phyloP scores from a whole-genome alignment of 257 asterid species.

The Verbena officinalis region DNA sequence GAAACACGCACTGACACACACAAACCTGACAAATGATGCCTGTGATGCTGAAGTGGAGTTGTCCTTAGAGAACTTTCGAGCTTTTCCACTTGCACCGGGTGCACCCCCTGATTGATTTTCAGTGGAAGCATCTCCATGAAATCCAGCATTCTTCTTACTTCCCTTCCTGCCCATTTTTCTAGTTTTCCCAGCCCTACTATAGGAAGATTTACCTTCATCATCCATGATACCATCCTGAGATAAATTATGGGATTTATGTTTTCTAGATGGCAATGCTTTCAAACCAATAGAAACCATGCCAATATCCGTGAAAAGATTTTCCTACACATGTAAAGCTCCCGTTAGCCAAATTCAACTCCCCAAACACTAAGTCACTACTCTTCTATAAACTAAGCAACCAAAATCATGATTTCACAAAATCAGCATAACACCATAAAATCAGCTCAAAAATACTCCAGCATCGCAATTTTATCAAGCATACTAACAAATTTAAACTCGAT shows the following conservation, averaged over 20 bases:
- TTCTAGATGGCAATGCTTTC: slow-evolving; percentile 51
- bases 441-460: neutral
- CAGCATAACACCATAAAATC: neutral
- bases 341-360: slow-evolving; percentile 7
- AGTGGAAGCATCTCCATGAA: slow-evolving; percentile 38
- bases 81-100: slow-evolving; percentile 22
- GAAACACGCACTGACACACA: neutral
- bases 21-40: slow-evolving; percentile 71
- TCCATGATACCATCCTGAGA: slow-evolving; percentile 37
- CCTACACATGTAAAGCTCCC: slow-evolving; percentile 25
- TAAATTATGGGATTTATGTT: slow-evolving; percentile 31
- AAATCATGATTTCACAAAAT: too few species aligned
- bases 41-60: slow-evolving; percentile 32
- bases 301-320: slow-evolving; percentile 16
- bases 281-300: slow-evolving; percentile 61
- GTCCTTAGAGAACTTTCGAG: slow-evolving; percentile 40
- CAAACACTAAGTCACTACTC: neutral
- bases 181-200: slow-evolving; percentile 32
- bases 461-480: neutral
- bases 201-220: slow-evolving; percentile 40
- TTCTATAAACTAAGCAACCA: neutral
- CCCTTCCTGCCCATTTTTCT: slow-evolving; percentile 67
- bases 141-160: slow-evolving; percentile 41
- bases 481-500: neutral
- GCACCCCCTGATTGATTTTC: slow-evolving; percentile 37